Base-by-base conservation (phyloP, 140 eudicot species). In the Erigeron philadelphicus region DNA sequence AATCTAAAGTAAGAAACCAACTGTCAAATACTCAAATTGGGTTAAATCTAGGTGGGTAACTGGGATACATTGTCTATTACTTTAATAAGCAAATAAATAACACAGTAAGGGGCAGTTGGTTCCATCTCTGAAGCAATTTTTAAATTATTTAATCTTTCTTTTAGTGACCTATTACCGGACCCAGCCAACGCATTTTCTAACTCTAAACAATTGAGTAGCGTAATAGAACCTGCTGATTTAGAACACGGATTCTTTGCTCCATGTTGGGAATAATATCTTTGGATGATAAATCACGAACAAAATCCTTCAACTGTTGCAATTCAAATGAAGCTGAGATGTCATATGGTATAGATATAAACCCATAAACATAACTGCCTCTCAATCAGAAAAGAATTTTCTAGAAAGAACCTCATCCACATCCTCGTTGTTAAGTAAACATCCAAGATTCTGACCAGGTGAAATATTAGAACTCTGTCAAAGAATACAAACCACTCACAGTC, bases 181-280 rank as follows among this genome's bases (percentile, higher is more conserved):
- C 5, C 38, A 31, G 3, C 38, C 38, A 31, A 31, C 38, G 5
- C 38, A 31, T 31, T 31, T 31, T 31, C 38, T 31, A 31, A 4
- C 38, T 31, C 38, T 31, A 31, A 31, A 31, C 38, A 31, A 3
- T 31, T 31, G 3, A 31, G 38, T 31, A 31, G 38, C 38, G 38
- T 31, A 31, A 31, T 2, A 31, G 13, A 72, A 90, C 98, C 98
- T 93, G 96, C 82, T 93, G 96, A 81, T 89, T 93, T 41, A 93
- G 86, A 21, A 83, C 67, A 70, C 98, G 95, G 18, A 89, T 85
- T 71, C 81, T 93, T 73, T 82, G 93, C 84, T 93, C 98, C 93
- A 93, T 93, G 69, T 84, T 83, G 70, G 98, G 98, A 74, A 93
- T 93, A 54, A 93, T 81, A 68, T 83, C 83, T 81, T 93, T 93